A percentile compares a stretch with the other conserved stretches of the same genome.
Conservation (phyloP, 805 yeast genomes). For the Isabelozyma rhagii region DNA sequence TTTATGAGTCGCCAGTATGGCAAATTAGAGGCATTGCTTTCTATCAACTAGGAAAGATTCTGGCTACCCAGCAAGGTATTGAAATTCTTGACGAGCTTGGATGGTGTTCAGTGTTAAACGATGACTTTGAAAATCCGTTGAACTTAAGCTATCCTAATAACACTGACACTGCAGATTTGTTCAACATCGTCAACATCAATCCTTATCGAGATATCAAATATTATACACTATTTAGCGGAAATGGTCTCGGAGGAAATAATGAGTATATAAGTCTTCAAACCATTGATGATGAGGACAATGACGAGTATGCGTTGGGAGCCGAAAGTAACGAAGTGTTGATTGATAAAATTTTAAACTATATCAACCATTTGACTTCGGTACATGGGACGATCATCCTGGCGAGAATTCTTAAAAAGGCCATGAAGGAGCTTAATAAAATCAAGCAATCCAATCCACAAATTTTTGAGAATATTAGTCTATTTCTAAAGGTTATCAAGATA, state of each 20-base stretch:
- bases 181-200: constrained; percentile 15
- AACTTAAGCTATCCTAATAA: constrained; percentile 19
- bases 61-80: constrained; percentile 72
- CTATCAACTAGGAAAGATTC: constrained; percentile 69
- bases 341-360: constrained; percentile 26
- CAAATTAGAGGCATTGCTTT: constrained; percentile 75
- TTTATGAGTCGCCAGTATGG: constrained; percentile 38
- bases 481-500: constrained; percentile 47
- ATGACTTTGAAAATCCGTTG: constrained; percentile 11
- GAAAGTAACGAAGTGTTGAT: constrained; percentile 11
- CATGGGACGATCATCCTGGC: constrained; percentile 9
- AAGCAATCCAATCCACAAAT: constrained; percentile 48
- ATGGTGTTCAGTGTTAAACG: constrained; percentile 46
- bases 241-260: constrained; percentile 3
- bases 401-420: constrained; percentile 51
- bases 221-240: constrained; percentile 19
- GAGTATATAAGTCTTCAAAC: background rate
- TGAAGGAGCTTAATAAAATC: constrained; percentile 53
- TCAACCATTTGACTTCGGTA: constrained; percentile 51
- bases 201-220: constrained; percentile 24
- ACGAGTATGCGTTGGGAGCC: constrained; percentile 4
- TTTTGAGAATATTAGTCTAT: constrained; percentile 55
- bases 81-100: constrained; percentile 80
- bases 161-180: constrained; percentile 6
- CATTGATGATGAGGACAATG: constrained; percentile 7